These are phyloP conservation scores for Populus davidiana DNA, from an alignment of 345 rosid genomes.

Conservation along the genomic window DNA sequence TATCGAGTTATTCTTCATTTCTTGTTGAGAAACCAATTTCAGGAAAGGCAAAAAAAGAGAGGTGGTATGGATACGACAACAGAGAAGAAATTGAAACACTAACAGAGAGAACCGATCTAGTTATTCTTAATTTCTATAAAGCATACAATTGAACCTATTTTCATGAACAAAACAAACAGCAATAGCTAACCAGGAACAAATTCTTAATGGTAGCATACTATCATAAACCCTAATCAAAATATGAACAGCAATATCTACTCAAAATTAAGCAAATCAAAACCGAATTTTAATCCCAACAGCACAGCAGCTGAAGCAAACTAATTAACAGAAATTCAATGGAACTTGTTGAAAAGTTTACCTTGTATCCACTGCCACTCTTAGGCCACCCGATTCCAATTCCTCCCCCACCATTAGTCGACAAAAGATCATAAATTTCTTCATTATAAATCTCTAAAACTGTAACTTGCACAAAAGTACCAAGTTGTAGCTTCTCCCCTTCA, in stretches of 20 bases:
- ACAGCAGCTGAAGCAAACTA: not conserved
- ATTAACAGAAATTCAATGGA: no score
- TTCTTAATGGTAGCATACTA: not conserved
- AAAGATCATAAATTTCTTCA: slow-evolving; percentile 90
- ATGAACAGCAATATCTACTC: not conserved
- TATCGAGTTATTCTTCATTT: not conserved
- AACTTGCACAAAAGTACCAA: slow-evolving; percentile 71
- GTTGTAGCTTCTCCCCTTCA: slow-evolving; percentile 28
- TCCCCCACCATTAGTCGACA: slow-evolving; percentile 56
- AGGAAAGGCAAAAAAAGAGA: not conserved
- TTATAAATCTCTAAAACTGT: slow-evolving; percentile 89
- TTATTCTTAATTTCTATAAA: not conserved
- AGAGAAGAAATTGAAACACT: not conserved
- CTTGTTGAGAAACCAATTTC: not conserved
- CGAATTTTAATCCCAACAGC: not conserved
- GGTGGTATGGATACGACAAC: not conserved
- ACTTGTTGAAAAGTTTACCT: slow-evolving; percentile 33
- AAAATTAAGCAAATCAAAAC: not conserved
- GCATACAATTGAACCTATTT: not conserved
- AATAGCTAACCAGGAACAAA: not conserved
- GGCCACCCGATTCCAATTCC: slow-evolving; percentile 81
- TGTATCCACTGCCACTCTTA: slow-evolving; percentile 62
- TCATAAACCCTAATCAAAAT: not conserved
- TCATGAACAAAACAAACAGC: not conserved
- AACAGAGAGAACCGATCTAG: not conserved